These are phyloP conservation scores for Nitzschia inconspicua DNA, from an alignment of 108 stramenopile species.

Conservation along the genomic window DNA sequence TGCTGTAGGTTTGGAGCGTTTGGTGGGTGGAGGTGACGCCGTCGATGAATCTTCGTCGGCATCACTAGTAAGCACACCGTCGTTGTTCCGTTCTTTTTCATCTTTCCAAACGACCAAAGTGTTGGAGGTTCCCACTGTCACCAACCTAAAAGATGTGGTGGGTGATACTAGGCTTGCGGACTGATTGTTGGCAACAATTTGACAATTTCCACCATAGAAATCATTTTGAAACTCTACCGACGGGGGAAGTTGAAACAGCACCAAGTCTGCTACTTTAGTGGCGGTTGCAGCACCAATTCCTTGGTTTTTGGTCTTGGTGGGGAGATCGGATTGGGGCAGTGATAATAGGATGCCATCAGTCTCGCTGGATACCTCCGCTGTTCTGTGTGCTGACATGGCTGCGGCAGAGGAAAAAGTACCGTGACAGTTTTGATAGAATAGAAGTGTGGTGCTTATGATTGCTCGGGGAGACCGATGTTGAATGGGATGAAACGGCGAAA, in stretches of 20 bases:
- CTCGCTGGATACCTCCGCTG: too few relatives aligned
- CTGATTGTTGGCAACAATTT: not conserved
- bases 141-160: not conserved
- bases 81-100: not conserved
- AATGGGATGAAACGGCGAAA: too few relatives aligned
- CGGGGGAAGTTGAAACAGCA: not conserved
- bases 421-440: too few relatives aligned
- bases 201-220: not conserved
- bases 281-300: not conserved
- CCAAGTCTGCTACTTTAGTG: constrained; percentile 1
- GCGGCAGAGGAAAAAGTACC: too few relatives aligned
- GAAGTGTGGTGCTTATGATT: too few relatives aligned
- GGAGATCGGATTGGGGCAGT: constrained; percentile 7
- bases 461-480: too few relatives aligned
- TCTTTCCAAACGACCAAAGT: constrained; percentile 3
- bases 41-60: not conserved
- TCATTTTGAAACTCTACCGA: not conserved
- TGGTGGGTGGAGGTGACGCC: not conserved
- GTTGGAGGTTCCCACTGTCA: constrained; percentile 6
- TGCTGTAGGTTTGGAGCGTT: not conserved
- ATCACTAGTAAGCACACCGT: not conserved
- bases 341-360: constrained; percentile 1
- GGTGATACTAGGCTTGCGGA: constrained; percentile 4
- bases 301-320: too few relatives aligned
- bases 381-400: too few relatives aligned